phyloP scores from a whole-genome alignment of 352 stramenopile species.

The Pythium sp. region DNA sequence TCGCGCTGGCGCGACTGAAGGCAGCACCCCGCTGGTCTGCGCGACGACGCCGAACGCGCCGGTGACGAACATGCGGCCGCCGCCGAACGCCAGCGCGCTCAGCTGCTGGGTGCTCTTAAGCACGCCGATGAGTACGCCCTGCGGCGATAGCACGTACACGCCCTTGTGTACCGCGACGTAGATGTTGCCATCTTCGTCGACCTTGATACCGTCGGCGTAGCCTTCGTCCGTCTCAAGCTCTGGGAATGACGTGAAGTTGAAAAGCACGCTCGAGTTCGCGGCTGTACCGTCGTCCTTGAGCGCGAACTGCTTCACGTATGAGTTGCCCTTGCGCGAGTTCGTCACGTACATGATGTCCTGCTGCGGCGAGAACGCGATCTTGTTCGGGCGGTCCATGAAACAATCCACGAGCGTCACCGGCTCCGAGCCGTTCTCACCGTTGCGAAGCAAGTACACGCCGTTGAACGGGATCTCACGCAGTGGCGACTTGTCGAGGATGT shows the following conservation, averaged over 20 bases:
- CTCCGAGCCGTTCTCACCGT: slow-evolving; percentile 33
- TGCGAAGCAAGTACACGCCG: slow-evolving; percentile 68
- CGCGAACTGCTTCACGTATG: slow-evolving; percentile 74
- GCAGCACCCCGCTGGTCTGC: slow-evolving; percentile 43
- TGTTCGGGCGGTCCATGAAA: slow-evolving; percentile 78
- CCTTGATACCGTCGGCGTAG: slow-evolving; percentile 73
- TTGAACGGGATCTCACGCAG: slow-evolving; percentile 79
- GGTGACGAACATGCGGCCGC: slow-evolving; percentile 74
- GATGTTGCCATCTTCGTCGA: slow-evolving; percentile 68
- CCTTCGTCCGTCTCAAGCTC: slow-evolving; percentile 57
- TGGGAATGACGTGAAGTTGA: slow-evolving; percentile 72
- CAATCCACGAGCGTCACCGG: slow-evolving; percentile 62
- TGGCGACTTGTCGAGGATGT: slow-evolving; percentile 64
- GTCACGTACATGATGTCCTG: slow-evolving; percentile 78
- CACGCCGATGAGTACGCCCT: slow-evolving; percentile 50
- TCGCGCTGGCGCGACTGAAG: slow-evolving; percentile 25
- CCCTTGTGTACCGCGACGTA: slow-evolving; percentile 76
- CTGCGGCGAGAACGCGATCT: slow-evolving; percentile 74
- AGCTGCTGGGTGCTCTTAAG: slow-evolving; percentile 57
- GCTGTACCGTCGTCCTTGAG: slow-evolving; percentile 53
- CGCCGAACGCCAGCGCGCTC: slow-evolving; percentile 57
- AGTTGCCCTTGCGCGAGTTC: slow-evolving; percentile 74
- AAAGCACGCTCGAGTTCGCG: slow-evolving; percentile 56
- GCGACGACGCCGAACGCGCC: slow-evolving; percentile 66
- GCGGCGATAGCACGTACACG: slow-evolving; percentile 64